phyloP scores from a whole-genome alignment of 2,329 filamentous ascomycete species.

The Achaetomium macrosporum region DNA sequence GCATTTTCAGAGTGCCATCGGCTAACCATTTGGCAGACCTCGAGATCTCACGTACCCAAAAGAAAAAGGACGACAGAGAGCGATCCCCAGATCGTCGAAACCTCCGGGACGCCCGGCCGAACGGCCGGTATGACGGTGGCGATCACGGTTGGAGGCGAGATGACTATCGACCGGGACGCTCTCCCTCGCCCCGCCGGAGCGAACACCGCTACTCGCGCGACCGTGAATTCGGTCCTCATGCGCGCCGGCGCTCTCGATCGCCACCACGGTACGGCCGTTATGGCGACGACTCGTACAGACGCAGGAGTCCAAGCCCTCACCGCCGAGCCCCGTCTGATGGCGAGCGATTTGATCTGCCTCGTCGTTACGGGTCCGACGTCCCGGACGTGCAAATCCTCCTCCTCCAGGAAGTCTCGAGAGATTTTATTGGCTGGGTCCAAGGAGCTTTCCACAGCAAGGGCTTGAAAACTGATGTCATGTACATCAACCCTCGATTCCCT shows the following conservation, averaged over 20 bases:
- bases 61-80: constrained; percentile 57
- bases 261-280: constrained; percentile 31
- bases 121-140: constrained; percentile 44
- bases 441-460: constrained; percentile 64
- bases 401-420: constrained; percentile 67
- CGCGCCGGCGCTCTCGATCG: constrained; percentile 44
- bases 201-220: constrained; percentile 51
- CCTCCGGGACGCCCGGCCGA: constrained; percentile 37
- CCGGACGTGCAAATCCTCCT: constrained; percentile 88
- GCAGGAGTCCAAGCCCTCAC: constrained; percentile 65
- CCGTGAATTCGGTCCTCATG: constrained; percentile 40
- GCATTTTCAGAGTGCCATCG: not conserved
- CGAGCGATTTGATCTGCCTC: constrained; percentile 65
- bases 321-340: constrained; percentile 46
- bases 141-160: constrained; percentile 50
- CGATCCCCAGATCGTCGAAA: constrained; percentile 55
- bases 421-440: constrained; percentile 81
- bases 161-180: constrained; percentile 59
- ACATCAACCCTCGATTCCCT: constrained; percentile 68
- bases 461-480: constrained; percentile 72
- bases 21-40: constrained; percentile 53
- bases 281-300: constrained; percentile 49
- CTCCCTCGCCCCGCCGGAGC: constrained; percentile 51
- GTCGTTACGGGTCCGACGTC: constrained; percentile 66
- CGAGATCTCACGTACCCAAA: constrained; percentile 83